These are phyloP conservation scores for Suhomyces guaymorum DNA, from an alignment of 1,139 yeast genomes.

Conservation along the genomic window DNA sequence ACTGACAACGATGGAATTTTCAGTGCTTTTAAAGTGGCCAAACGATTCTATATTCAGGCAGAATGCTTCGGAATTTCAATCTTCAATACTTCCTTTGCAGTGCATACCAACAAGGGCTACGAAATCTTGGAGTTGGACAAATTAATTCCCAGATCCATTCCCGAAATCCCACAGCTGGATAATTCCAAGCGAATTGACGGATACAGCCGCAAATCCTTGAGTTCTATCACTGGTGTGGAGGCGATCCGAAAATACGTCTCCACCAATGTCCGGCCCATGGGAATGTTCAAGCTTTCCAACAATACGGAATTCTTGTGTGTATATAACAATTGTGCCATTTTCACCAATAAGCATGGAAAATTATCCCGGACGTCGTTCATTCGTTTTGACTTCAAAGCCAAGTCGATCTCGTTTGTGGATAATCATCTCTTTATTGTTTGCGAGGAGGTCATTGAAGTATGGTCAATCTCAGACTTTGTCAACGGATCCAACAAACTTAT, in stretches of 20 bases:
- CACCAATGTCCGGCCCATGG: constrained; percentile 52
- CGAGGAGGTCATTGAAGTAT: constrained; percentile 71
- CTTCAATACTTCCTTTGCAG: constrained; percentile 63
- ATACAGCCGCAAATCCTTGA: constrained; percentile 27
- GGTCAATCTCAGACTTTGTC: constrained; percentile 56
- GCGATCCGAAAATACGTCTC: constrained; percentile 36
- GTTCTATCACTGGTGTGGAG: constrained; percentile 25
- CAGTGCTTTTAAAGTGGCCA: constrained; percentile 51
- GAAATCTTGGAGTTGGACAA: constrained; percentile 66
- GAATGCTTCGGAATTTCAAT: constrained; percentile 59
- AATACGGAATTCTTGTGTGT: constrained; percentile 57
- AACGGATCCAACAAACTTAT: constrained; percentile 54
- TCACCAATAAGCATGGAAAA: constrained; percentile 66
- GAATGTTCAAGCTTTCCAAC: constrained; percentile 60
- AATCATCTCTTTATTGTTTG: constrained; percentile 65
- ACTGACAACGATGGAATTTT: constrained; percentile 51
- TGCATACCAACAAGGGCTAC: constrained; percentile 69
- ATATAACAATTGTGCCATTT: constrained; percentile 73
- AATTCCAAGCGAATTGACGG: constrained; percentile 32
- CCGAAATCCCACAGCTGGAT: constrained; percentile 40
- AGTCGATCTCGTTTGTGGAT: constrained; percentile 53
- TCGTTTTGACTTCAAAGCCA: constrained; percentile 64
- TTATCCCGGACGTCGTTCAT: constrained; percentile 58
- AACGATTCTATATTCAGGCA: constrained; percentile 49
- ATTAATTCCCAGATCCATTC: constrained; percentile 55